Base-by-base conservation (phyloP, 2,329 filamentous ascomycete genomes). In the Allantophomopsis cytisporea region DNA sequence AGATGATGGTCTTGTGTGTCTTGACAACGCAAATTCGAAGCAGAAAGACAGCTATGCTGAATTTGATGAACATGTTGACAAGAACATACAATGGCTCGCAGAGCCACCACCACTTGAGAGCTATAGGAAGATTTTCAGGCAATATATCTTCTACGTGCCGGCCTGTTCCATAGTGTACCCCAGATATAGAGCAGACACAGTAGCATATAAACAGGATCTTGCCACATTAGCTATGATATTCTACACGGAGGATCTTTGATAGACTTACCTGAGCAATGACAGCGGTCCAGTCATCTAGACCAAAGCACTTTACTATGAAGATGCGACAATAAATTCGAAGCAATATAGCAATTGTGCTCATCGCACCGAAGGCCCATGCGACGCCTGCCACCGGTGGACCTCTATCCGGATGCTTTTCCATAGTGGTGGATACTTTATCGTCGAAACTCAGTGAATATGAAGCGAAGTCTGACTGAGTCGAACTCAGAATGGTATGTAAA, bases 1-100 rank as follows among this genome's bases (percentile, higher is more conserved):
- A 59, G 8, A 74, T 59, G 21, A 63, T 65, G 54, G 62, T 71
- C 23, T 57, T 65, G 48, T 71, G 73, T 11, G 59, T 47, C 35
- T 53, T 62, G 34, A 60, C 55, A 3, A 60, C 56, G 1, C 68
- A 63, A 16, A 74, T 55, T 7, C 69, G 63, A 16, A 73, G 51
- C 7, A 74, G 60, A 44, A 73, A 73, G 41, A 72, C 20, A 11
- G 40, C 44, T 31, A 47, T 46, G 16, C 39, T 43, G 16, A 47
- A 34, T 32, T 50, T 50, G 37, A 47, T 45, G 18, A 20, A 20
- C 18, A 20, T 20, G 18, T 20, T 20, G 18, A 20, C 18, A 7
- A 20, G 18, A 7, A 20, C 7, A 7, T 20, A 20, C 18, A 20
- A 20, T 20, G 18, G 18, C 7, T 20, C 18, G 18, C 18, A 20